Percentiles rank a stretch among this genome's conserved stretches.
Evolutionary conservation across 257 asterid species (phyloP).

Genomic region (Solanum okadae): DNA sequence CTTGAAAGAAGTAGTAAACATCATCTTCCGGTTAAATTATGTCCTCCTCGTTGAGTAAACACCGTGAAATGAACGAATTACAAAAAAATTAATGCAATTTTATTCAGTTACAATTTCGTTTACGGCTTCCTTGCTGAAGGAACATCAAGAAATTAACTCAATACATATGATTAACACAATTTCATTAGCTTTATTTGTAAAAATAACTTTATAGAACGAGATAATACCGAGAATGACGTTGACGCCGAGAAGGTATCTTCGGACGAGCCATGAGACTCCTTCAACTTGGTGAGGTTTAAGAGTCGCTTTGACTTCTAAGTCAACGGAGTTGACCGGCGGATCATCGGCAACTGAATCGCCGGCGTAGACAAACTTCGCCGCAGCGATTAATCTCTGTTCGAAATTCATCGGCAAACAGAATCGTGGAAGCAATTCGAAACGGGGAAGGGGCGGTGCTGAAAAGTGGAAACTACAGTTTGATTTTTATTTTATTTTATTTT

Average conservation of each 20-base stretch:
- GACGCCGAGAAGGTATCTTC: slow-evolving; percentile 69
- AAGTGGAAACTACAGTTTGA: neutral
- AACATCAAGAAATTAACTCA: neutral
- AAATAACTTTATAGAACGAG: neutral
- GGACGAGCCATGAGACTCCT: slow-evolving; percentile 86
- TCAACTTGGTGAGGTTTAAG: slow-evolving; percentile 84
- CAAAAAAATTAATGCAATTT: neutral
- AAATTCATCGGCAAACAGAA: slow-evolving; percentile 39
- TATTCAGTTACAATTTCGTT: neutral
- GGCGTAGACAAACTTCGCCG: slow-evolving; percentile 61
- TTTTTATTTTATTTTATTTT: neutral
- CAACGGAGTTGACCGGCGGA: slow-evolving; percentile 17
- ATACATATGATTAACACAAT: neutral
- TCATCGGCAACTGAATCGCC: slow-evolving; percentile 30
- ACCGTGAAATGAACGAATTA: neutral
- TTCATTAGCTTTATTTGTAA: neutral
- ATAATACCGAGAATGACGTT: slow-evolving; percentile 76
- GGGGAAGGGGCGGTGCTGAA: neutral
- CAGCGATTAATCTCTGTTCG: slow-evolving; percentile 60
- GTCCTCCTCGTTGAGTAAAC: neutral
- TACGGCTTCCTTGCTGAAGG: neutral
- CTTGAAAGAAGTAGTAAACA: neutral
- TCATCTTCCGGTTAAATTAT: neutral
- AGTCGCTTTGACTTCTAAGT: slow-evolving; percentile 46
- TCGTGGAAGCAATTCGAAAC: neutral